Base-by-base conservation (phyloP, 768 basidiomycete species). In the Phlebiopsis gigantea region DNA sequence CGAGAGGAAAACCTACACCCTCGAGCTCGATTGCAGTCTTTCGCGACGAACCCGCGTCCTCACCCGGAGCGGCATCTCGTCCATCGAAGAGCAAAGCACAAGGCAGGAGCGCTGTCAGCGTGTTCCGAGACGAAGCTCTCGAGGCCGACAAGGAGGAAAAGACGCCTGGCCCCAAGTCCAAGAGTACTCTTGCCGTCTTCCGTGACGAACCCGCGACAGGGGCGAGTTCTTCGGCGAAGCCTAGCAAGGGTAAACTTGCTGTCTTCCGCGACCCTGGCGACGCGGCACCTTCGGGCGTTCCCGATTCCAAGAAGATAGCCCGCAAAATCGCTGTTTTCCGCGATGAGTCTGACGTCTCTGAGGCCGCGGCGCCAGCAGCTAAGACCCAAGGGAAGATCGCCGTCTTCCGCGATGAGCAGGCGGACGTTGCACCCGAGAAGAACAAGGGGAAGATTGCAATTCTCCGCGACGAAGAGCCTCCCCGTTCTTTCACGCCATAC, bases 401-500 rank as follows among this genome's bases (percentile, higher is more conserved):
- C 24, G 30, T 56, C 7, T 56, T 60, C 30, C 30, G 55, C 34
- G 59, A 60, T 31, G 48, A 44, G 17, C 31, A 51, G 19, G 31
- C 21, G 19, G n/a, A 12, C 9, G 25, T 4, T 19, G 5, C 55
- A 7, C 12, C 21, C 44, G 19, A 25, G 15, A 19, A 50, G 31
- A 22, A 10, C 42, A 17, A 42, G 49, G 26, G 50, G 4, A 53
- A 43, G 46, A 61, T 61, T 7, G 26, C 57, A 1, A 48, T 67
- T 19, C 65, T 65, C 48, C 58, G 65, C 6, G 65, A 68, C 21
- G 62, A 61, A 22, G 55, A 57, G 12, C n/a, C 41, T 4, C 60
- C 62, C 43, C 79, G 84, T 28, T 80, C 72, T 58, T 90, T 91
- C 63, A 81, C 77, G 45, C 88, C 88, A 14, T 91, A 86, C 71